Percentiles rank a stretch among this genome's conserved stretches.
These are phyloP conservation scores for Raffaelea ambrosiae DNA, from an alignment of 2,329 filamentous ascomycete species.

Conservation along the genomic window DNA sequence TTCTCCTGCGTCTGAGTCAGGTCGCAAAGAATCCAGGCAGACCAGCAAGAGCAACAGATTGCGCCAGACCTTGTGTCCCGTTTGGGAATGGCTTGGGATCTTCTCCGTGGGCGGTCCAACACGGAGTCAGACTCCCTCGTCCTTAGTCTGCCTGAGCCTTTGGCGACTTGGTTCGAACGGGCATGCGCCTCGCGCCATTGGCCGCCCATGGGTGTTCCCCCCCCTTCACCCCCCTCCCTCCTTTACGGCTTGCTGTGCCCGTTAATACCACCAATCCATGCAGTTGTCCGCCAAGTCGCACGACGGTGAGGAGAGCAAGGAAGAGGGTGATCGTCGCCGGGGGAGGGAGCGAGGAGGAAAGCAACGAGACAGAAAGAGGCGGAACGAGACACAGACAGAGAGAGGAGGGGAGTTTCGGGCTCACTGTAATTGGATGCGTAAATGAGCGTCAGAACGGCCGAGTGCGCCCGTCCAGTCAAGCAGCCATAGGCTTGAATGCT, in stretches of 20 bases:
- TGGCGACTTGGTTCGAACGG: neutral
- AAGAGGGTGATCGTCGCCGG: slow-evolving; percentile 1
- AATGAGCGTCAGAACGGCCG: too few species aligned
- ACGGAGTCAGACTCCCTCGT: neutral
- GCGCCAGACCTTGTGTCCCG: neutral
- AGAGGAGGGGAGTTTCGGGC: too few species aligned
- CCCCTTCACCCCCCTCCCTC: neutral
- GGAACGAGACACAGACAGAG: too few species aligned
- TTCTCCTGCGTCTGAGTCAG: too few species aligned
- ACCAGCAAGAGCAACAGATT: too few species aligned
- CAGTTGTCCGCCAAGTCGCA: slow-evolving; percentile 4
- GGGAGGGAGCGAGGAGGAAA: neutral
- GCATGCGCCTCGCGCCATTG: slow-evolving; percentile 9
- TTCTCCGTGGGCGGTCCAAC: neutral
- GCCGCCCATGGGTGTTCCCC: neutral
- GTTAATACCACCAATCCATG: slow-evolving; percentile 1
- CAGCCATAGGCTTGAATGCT: too few species aligned
- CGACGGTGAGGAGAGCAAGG: slow-evolving; percentile 1
- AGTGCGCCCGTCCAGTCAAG: too few species aligned
- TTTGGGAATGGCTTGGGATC: slow-evolving; percentile 5
- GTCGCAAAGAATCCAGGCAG: too few species aligned
- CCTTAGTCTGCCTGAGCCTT: neutral
- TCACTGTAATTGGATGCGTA: too few species aligned
- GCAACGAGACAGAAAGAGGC: too few species aligned
- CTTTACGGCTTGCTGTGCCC: neutral